Conservation (phyloP, 2,329 filamentous ascomycete genomes). For the Sarocladiaceae sp. region DNA sequence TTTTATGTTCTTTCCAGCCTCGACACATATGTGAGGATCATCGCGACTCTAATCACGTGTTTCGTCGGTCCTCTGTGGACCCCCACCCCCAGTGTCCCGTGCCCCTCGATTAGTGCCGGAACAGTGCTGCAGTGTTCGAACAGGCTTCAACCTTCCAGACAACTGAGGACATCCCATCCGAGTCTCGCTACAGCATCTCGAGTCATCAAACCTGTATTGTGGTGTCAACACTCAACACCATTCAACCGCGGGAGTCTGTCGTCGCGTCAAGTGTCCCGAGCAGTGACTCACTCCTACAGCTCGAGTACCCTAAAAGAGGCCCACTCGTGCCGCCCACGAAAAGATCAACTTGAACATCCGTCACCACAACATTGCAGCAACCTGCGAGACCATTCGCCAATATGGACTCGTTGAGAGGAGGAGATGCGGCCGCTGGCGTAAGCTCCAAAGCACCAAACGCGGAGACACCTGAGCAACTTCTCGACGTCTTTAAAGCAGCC, state of each 20-base stretch:
- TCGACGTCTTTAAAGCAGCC: slow-evolving; percentile 87
- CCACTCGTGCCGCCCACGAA: slow-evolving; percentile 7
- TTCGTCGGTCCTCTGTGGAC: not conserved
- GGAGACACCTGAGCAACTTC: slow-evolving; percentile 59
- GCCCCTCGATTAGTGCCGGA: slow-evolving; percentile 24
- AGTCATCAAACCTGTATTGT: too few relatives aligned
- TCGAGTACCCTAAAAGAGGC: not conserved
- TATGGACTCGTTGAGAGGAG: slow-evolving; percentile 29
- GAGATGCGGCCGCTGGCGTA: not conserved
- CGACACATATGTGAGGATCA: not conserved
- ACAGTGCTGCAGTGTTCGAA: not conserved
- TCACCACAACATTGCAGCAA: not conserved
- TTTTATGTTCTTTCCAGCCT: not conserved
- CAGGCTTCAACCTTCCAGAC: not conserved
- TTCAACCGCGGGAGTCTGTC: not conserved
- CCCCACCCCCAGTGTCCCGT: slow-evolving; percentile 20
- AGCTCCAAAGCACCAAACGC: slow-evolving; percentile 20
- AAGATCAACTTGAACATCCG: slow-evolving; percentile 6
- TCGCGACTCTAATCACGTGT: slow-evolving; percentile 17
- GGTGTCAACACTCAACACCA: too few relatives aligned
- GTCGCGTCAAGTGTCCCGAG: not conserved
- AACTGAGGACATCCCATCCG: not conserved
- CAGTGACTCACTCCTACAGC: slow-evolving; percentile 1
- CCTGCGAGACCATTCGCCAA: slow-evolving; percentile 9
- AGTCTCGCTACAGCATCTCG: not conserved